phyloP scores from a whole-genome alignment of 2,329 filamentous ascomycete species.

The Ophiostoma novo-ulmi region DNA sequence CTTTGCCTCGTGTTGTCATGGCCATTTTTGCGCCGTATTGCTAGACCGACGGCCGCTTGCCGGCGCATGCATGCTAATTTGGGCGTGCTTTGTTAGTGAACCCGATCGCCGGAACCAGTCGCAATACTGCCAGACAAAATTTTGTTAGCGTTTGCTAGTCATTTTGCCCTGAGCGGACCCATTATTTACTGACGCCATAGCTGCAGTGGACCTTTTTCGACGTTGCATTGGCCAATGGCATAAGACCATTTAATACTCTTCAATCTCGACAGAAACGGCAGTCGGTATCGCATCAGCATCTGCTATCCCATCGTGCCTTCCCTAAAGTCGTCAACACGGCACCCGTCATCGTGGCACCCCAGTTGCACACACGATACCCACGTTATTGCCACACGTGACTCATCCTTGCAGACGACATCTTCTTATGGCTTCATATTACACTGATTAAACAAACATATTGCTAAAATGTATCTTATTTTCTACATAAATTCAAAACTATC shows the following conservation, averaged over 20 bases:
- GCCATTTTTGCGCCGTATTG: not conserved
- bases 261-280: constrained; percentile 17
- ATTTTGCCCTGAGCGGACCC: not conserved
- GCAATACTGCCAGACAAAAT: not conserved
- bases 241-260: constrained; percentile 19
- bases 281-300: constrained; percentile 14
- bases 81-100: not conserved
- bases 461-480: constrained; percentile 3
- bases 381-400: not conserved
- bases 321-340: not conserved
- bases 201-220: not conserved
- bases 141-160: not conserved
- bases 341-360: not conserved
- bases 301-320: constrained; percentile 18
- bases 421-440: not conserved
- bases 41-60: constrained; percentile 3
- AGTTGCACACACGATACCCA: not conserved
- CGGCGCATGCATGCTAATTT: not conserved
- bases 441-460: not conserved
- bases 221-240: constrained; percentile 19
- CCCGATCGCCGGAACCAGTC: constrained; percentile 9
- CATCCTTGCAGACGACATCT: not conserved
- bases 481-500: constrained; percentile 12
- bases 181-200: constrained; percentile 27
- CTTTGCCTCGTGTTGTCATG: constrained; percentile 5